phyloP scores from a whole-genome alignment of 805 yeast species.

The Candida fluviatilis region DNA sequence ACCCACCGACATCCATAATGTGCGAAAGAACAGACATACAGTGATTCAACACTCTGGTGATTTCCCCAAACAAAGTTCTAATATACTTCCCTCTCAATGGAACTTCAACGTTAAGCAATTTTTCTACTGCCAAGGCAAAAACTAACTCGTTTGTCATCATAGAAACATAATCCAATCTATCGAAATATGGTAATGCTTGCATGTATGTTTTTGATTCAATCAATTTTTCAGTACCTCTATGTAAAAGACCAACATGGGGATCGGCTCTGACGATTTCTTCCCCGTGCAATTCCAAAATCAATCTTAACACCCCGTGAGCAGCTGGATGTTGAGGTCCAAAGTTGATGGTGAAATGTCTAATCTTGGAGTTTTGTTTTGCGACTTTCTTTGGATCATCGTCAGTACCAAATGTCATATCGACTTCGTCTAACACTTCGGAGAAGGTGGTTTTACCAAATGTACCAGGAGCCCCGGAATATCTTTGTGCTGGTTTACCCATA shows the following conservation, averaged over 20 bases:
- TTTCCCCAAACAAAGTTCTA: constrained; percentile 82
- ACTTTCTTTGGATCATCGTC: constrained; percentile 42
- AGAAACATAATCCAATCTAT: constrained; percentile 76
- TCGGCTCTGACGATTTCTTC: constrained; percentile 85
- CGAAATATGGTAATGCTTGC: constrained; percentile 87
- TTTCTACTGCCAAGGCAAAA: constrained; percentile 79
- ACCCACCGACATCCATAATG: constrained; percentile 93
- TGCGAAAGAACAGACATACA: constrained; percentile 83
- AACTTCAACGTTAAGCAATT: constrained; percentile 76
- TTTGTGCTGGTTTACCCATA: constrained; percentile 34
- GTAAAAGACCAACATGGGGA: constrained; percentile 85
- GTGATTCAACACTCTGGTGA: constrained; percentile 79
- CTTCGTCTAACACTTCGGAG: constrained; percentile 41
- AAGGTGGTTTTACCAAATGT: constrained; percentile 40
- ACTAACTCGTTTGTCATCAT: constrained; percentile 93
- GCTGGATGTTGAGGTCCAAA: constrained; percentile 96
- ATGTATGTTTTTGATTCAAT: constrained; percentile 82
- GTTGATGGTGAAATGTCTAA: constrained; percentile 85
- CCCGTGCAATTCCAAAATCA: constrained; percentile 82
- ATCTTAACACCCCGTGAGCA: constrained; percentile 87
- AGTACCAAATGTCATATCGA: constrained; percentile 41
- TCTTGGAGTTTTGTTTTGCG: constrained; percentile 46
- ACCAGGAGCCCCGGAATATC: constrained; percentile 29
- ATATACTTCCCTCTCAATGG: constrained; percentile 83
- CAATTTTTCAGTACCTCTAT: constrained; percentile 86